Percentiles rank a stretch among this genome's conserved stretches.
Conservation (phyloP, 2,329 filamentous ascomycete genomes). For the Lachnum nothofagi region DNA sequence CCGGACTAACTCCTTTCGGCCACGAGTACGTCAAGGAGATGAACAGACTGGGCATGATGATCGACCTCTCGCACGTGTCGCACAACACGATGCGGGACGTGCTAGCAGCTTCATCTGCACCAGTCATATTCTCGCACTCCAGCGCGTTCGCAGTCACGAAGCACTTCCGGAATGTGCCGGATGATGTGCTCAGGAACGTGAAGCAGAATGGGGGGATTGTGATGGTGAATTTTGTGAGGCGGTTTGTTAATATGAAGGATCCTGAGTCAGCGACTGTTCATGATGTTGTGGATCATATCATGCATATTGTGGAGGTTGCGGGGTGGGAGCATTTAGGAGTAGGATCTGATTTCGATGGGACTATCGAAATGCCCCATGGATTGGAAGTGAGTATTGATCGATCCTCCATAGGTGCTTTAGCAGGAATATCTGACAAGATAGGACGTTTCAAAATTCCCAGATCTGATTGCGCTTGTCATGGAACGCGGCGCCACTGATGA, state of each 20-base stretch:
- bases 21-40: conserved; percentile 72
- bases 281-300: conserved; percentile 76
- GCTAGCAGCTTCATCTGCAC: conserved; percentile 71
- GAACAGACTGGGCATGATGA: conserved; percentile 92
- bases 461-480: conserved; percentile 70
- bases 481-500: conserved; percentile 66
- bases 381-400: too few relatives aligned
- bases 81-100: conserved; percentile 82
- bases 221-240: conserved; percentile 97
- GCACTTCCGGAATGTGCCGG: conserved; percentile 85
- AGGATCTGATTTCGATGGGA: conserved; percentile 86
- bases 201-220: conserved; percentile 69
- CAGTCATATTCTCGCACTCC: conserved; percentile 85
- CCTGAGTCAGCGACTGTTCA: conserved; percentile 70
- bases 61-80: conserved; percentile 77
- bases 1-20: conserved; percentile 68
- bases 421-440: too few relatives aligned
- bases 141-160: conserved; percentile 76
- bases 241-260: too few relatives aligned
- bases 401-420: too few relatives aligned
- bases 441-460: conserved; percentile 78
- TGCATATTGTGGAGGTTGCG: conserved; percentile 74
- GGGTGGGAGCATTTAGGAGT: conserved; percentile 85
- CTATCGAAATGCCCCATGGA: conserved; percentile 60
- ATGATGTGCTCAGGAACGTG: conserved; percentile 73